phyloP scores from a whole-genome alignment of 2,329 filamentous ascomycete genomes.

The Cercospora citrullina region DNA sequence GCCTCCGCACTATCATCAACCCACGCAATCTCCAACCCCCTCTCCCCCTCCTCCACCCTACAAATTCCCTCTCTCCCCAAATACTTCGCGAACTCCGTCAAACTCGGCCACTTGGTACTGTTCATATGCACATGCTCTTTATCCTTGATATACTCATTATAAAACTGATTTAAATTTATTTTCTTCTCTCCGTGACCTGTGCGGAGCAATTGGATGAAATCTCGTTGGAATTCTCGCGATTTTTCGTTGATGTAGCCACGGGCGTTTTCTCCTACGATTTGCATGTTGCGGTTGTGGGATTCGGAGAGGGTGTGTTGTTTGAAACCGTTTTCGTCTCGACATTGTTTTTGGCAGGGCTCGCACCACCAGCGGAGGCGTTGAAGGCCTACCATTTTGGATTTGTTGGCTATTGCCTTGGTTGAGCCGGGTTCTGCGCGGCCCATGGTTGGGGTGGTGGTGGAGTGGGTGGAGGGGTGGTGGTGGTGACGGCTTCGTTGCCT shows the following conservation, averaged over 20 bases:
- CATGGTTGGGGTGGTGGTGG: constrained; percentile 58
- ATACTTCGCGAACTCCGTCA: constrained; percentile 88
- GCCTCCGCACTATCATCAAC: constrained; percentile 90
- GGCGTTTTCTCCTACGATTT: constrained; percentile 82
- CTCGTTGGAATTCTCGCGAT: constrained; percentile 74
- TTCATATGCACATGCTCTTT: constrained; percentile 94
- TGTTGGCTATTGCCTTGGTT: constrained; percentile 87
- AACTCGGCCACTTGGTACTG: constrained; percentile 79
- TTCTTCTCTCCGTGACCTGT: constrained; percentile 90
- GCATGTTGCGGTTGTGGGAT: constrained; percentile 85
- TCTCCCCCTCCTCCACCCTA: constrained; percentile 83
- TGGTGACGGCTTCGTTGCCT: constrained; percentile 17
- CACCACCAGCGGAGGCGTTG: constrained; percentile 92
- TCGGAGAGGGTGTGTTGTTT: constrained; percentile 79
- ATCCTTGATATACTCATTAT: constrained; percentile 87
- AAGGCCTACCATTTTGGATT: constrained; percentile 77
- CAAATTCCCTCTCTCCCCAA: constrained; percentile 85
- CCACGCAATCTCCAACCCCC: constrained; percentile 85
- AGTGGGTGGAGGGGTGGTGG: background rate
- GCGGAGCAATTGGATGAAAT: constrained; percentile 74
- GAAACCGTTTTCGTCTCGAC: constrained; percentile 85
- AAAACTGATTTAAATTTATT: constrained; percentile 88
- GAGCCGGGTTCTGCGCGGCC: constrained; percentile 88
- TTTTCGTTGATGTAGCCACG: constrained; percentile 81
- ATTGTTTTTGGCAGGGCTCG: constrained; percentile 72